Evolutionary conservation across 2,329 filamentous ascomycete genomes (phyloP).

Genomic region (Akanthomyces lecanii): DNA sequence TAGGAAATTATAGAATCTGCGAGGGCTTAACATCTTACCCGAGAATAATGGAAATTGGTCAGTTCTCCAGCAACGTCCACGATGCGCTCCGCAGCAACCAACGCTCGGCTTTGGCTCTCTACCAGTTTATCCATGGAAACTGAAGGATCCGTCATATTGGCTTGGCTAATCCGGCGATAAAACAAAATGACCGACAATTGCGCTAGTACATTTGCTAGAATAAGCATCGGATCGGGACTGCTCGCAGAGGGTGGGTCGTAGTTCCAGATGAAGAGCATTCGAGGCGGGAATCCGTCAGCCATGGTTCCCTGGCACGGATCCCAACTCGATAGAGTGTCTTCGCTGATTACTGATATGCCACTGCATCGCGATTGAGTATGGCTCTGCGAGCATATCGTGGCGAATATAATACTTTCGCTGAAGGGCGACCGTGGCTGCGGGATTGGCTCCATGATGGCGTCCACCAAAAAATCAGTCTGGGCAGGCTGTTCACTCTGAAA

Average conservation of each 20-base stretch:
- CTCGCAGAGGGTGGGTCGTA: background rate
- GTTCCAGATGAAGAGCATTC: background rate
- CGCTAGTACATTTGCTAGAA: background rate
- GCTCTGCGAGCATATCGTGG: constrained; percentile 22
- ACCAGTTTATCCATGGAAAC: background rate
- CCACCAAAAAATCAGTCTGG: constrained; percentile 26
- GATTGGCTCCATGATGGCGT: constrained; percentile 25
- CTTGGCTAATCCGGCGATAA: too few relatives aligned
- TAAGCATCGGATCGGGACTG: background rate
- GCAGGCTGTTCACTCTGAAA: constrained; percentile 32
- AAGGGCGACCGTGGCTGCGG: constrained; percentile 28
- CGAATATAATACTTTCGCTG: constrained; percentile 30
- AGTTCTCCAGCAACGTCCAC: background rate
- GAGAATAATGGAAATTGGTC: background rate
- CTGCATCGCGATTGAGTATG: background rate
- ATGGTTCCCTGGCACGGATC: background rate
- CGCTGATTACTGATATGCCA: background rate
- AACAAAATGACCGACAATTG: background rate
- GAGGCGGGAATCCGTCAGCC: constrained; percentile 1
- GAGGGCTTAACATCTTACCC: background rate
- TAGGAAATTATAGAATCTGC: background rate
- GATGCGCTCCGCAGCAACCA: background rate
- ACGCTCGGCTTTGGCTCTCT: background rate
- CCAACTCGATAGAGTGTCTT: background rate
- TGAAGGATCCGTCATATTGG: background rate